phyloP scores from a whole-genome alignment of 2,329 filamentous ascomycete species.

The Nemania abortiva region DNA sequence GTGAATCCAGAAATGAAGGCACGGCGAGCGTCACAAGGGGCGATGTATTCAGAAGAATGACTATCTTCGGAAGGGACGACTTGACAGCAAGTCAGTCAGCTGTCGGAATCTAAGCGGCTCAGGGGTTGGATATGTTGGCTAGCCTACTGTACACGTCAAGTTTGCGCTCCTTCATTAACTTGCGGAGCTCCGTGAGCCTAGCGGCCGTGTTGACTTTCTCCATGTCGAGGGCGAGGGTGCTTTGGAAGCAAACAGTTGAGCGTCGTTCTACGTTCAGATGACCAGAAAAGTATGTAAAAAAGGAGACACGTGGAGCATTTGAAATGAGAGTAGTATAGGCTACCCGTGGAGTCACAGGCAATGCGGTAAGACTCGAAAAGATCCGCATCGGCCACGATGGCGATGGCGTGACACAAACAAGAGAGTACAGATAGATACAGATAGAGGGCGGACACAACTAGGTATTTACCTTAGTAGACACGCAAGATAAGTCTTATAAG shows the following conservation, averaged over 20 bases:
- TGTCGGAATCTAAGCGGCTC: conserved; percentile 24
- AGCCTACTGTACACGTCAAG: conserved; percentile 90
- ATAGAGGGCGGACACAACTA: not conserved
- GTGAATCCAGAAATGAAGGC: conserved; percentile 94
- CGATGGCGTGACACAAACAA: conserved; percentile 12
- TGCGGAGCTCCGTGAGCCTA: conserved; percentile 80
- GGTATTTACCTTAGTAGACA: not conserved
- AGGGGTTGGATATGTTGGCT: conserved; percentile 39
- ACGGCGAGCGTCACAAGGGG: conserved; percentile 90
- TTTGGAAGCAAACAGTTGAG: conserved; percentile 40
- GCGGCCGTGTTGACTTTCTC: conserved; percentile 81
- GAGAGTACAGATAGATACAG: conserved; percentile 4
- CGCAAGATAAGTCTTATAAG: conserved; percentile 1
- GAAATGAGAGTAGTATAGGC: conserved; percentile 17
- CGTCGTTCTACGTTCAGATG: conserved; percentile 20
- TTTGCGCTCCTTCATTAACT: conserved; percentile 87
- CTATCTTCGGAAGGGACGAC: conserved; percentile 97
- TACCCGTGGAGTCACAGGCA: conserved; percentile 38
- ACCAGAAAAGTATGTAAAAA: conserved; percentile 21
- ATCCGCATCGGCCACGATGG: conserved; percentile 41
- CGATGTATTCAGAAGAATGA: conserved; percentile 98
- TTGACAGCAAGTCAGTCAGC: conserved; percentile 56
- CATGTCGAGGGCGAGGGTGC: conserved; percentile 64
- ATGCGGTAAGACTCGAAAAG: conserved; percentile 34
- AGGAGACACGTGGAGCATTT: conserved; percentile 17